Base-by-base conservation (phyloP, 345 rosid species). In the Combretum micranthum region DNA sequence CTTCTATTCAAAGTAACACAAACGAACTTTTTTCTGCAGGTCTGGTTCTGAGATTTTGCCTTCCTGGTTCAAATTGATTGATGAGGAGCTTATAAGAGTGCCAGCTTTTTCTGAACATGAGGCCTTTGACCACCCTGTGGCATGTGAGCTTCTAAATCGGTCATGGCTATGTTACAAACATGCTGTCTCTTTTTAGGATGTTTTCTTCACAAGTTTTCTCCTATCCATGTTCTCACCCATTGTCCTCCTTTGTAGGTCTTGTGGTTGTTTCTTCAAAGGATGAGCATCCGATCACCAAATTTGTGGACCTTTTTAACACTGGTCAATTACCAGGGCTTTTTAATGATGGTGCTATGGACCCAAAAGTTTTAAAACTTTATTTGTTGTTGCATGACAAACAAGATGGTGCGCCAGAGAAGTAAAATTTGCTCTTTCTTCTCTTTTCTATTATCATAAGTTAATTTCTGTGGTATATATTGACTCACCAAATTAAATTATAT, bases 91-190 rank as follows among this genome's bases (percentile, higher is more conserved):
- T 56, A 76, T 83, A 50, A 76, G 72, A 20, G 68, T 80, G 25
- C 75, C 82, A 55, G 83, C 97, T 12, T 93, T 93, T 62, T 85
- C 97, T 13, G 96, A 89, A 14, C 97, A 93, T 56, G 97, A 90
- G 81, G 87, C 99, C 61, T 93, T 87, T 72, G 99, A 93, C 61
- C 96, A 93, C 75, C 99, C 99, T 13, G 96, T 93, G 75, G 92
- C 96, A 53, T 93, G 97, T 93, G 82, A 79, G 94, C 61, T 64
- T 64, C 64, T 25, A 75, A 39, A 13, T 37, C 19, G 17, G 47
- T 60, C 23, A 67, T 51, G 32, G 50, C 18, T 23, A 45, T 57
- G 26, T 18, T 44, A 15, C 60, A 57, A 18, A 45, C 8, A 18
- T 44, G 20, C 4, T 20, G 23, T 20, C 46, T 46, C 12, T 19